These are phyloP conservation scores for Macroventuria anomochaeta DNA, from an alignment of 2,329 filamentous ascomycete genomes.

Conservation along the genomic window DNA sequence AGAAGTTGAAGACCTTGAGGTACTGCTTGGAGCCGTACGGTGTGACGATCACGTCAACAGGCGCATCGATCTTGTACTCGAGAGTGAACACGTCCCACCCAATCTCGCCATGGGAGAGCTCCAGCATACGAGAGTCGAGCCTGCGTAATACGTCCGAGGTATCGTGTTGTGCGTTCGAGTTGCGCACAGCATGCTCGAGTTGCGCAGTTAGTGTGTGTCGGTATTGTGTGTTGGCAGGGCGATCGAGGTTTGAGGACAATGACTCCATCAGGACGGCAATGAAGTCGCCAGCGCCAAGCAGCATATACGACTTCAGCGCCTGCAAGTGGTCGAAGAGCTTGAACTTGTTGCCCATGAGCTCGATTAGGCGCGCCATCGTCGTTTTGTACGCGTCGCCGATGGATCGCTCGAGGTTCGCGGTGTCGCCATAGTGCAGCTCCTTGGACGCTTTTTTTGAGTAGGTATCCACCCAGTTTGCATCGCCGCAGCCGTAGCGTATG, in stretches of 20 bases:
- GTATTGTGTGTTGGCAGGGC: slow-evolving; percentile 95
- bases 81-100: slow-evolving; percentile 99
- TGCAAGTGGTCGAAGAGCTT: slow-evolving; percentile 90
- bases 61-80: slow-evolving; percentile 97
- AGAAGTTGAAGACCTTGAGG: slow-evolving; percentile 98
- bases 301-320: slow-evolving; percentile 91
- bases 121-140: slow-evolving; percentile 96
- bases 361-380: slow-evolving; percentile 92
- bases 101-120: slow-evolving; percentile 94
- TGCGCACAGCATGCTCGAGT: slow-evolving; percentile 93
- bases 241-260: slow-evolving; percentile 87
- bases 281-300: slow-evolving; percentile 95
- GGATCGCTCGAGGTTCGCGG: slow-evolving; percentile 85
- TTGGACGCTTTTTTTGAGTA: slow-evolving; percentile 94
- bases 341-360: slow-evolving; percentile 95
- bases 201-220: slow-evolving; percentile 97
- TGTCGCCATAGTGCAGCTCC: slow-evolving; percentile 91
- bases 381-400: slow-evolving; percentile 98
- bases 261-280: slow-evolving; percentile 98
- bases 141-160: slow-evolving; percentile 87
- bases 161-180: slow-evolving; percentile 96
- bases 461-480: slow-evolving; percentile 92
- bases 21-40: slow-evolving; percentile 96
- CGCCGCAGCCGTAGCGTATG: slow-evolving; percentile 92
- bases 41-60: slow-evolving; percentile 95